Evolutionary conservation across 2,329 filamentous ascomycete genomes (phyloP).

Genomic region (Sarocladium strictum): DNA sequence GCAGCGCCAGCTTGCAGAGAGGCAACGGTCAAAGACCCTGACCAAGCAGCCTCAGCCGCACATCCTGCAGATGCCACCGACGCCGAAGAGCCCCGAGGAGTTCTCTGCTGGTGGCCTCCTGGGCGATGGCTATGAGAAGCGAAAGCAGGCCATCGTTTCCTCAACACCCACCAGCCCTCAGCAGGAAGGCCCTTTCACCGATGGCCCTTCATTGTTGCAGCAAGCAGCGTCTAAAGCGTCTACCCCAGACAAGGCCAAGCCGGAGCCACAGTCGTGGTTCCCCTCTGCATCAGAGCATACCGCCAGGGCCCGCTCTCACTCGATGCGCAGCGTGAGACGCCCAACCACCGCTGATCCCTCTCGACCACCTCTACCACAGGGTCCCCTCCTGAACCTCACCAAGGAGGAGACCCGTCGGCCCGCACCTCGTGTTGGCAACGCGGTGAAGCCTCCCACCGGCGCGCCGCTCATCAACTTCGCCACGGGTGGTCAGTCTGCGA

Average conservation of each 20-base stretch:
- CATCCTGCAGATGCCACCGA: conserved; percentile 11
- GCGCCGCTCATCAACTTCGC: conserved; percentile 43
- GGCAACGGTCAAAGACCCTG: conserved; percentile 19
- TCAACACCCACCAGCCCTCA: conserved; percentile 16
- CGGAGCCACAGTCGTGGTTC: conserved; percentile 28
- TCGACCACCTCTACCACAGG: conserved; percentile 27
- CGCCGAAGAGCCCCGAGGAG: conserved; percentile 25
- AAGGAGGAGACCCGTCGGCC: conserved; percentile 43
- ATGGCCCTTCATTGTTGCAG: conserved; percentile 53
- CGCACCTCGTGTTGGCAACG: conserved; percentile 45
- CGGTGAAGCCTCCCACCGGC: conserved; percentile 31
- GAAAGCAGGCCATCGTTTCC: conserved; percentile 25
- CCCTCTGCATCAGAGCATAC: conserved; percentile 31
- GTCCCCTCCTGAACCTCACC: conserved; percentile 62
- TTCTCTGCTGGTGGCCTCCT: conserved; percentile 49
- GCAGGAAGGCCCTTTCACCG: conserved; percentile 41
- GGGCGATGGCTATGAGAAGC: conserved; percentile 41
- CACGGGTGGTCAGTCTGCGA: conserved; percentile 19
- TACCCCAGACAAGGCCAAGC: conserved; percentile 18
- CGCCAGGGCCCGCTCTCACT: conserved; percentile 25
- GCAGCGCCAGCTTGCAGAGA: background rate
- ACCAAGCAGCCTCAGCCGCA: conserved; percentile 25
- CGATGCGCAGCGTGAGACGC: conserved; percentile 16
- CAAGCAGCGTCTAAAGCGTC: conserved; percentile 20
- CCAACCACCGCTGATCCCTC: conserved; percentile 20